Conservation (phyloP, 225 moss, liverwort and hornwort species). For the Pleurozium schreberi region DNA sequence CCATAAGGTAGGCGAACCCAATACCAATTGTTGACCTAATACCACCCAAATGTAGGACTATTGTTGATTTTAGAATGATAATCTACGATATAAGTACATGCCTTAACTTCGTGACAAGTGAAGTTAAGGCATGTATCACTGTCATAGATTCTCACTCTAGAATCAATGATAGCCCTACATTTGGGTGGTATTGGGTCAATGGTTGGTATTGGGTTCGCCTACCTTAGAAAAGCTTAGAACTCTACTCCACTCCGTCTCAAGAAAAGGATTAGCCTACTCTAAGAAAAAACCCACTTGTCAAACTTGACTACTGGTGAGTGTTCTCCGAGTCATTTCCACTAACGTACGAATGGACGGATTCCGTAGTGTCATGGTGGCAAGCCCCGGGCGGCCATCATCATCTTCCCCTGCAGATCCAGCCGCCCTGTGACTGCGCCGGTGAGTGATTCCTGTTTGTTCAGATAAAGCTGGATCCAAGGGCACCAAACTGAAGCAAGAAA, state of each 20-base stretch:
- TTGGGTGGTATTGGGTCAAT: too few species aligned
- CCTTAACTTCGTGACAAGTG: too few species aligned
- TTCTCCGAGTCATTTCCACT: not conserved
- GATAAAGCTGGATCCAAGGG: not conserved
- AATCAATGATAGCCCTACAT: too few species aligned
- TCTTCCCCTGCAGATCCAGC: not conserved
- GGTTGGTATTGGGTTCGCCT: accelerated
- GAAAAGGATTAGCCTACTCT: not conserved
- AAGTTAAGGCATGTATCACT: too few species aligned
- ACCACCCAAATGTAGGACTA: too few species aligned
- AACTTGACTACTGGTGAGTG: not conserved
- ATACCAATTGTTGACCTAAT: too few species aligned
- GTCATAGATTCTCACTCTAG: too few species aligned
- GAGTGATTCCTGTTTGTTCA: not conserved
- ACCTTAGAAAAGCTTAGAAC: not conserved
- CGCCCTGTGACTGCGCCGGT: not conserved
- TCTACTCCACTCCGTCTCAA: not conserved
- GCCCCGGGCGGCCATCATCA: not conserved
- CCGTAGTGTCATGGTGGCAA: not conserved
- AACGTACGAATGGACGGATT: too few species aligned
- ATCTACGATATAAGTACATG: too few species aligned
- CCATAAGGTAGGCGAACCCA: too few species aligned
- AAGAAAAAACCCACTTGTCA: not conserved
- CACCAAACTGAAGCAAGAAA: not conserved
- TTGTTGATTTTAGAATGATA: too few species aligned